These are phyloP conservation scores for Dimocarpus longan DNA, from an alignment of 345 rosid species.

Conservation along the genomic window DNA sequence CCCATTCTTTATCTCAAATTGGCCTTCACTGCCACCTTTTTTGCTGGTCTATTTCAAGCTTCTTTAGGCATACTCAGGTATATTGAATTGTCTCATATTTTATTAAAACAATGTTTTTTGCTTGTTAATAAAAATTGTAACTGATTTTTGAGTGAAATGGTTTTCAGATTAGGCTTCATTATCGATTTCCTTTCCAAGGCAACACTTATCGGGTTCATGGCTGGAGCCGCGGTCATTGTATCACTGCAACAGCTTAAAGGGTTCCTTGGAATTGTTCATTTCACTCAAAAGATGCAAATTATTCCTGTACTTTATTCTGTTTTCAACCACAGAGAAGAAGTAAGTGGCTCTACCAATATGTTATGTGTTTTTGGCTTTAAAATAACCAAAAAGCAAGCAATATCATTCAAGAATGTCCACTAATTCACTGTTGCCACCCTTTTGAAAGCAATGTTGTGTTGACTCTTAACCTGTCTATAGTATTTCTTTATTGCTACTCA, in stretches of 20 bases:
- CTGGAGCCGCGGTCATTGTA: slow-evolving; percentile 96
- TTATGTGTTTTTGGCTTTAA: not conserved
- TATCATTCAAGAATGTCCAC: slow-evolving; percentile 9
- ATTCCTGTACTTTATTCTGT: slow-evolving; percentile 75
- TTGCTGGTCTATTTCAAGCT: slow-evolving; percentile 95
- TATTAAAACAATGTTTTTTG: not conserved
- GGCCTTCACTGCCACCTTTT: slow-evolving; percentile 97
- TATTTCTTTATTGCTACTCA: too few relatives aligned
- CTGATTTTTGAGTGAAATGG: slow-evolving; percentile 10
- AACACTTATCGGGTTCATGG: slow-evolving; percentile 92
- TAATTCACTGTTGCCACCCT: slow-evolving; percentile 4
- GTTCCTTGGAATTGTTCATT: slow-evolving; percentile 92
- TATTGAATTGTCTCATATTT: not conserved
- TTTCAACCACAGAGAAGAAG: slow-evolving; percentile 64
- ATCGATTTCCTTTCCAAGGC: slow-evolving; percentile 98
- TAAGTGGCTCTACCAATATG: slow-evolving; percentile 26
- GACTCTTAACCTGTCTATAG: too few relatives aligned
- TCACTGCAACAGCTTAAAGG: slow-evolving; percentile 94
- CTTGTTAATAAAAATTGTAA: not conserved
- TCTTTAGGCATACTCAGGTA: slow-evolving; percentile 89
- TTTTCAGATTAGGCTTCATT: slow-evolving; percentile 85
- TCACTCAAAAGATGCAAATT: slow-evolving; percentile 85
- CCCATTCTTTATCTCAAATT: slow-evolving; percentile 71
- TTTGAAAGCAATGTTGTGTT: not conserved
- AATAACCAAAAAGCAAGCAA: not conserved